These are phyloP conservation scores for Lepidium campestre DNA, from an alignment of 441 rosid species.

Conservation along the genomic window DNA sequence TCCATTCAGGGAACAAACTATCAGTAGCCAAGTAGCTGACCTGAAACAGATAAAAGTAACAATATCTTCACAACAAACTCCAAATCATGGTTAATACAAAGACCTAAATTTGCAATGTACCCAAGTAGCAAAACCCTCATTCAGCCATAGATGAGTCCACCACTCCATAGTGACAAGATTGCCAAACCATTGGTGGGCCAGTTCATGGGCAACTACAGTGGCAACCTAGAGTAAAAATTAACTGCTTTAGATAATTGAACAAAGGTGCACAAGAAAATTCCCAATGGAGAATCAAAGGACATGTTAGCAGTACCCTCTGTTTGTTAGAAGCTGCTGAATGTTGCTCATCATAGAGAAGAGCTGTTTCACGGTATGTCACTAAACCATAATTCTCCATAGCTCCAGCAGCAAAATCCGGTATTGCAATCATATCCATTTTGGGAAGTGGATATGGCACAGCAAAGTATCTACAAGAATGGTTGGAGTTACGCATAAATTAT, in stretches of 20 bases:
- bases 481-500: not conserved
- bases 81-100: not conserved
- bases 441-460: conserved; percentile 85
- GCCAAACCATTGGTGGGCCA: conserved; percentile 99
- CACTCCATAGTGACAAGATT: conserved; percentile 99
- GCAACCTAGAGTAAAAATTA: conserved; percentile 54
- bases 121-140: conserved; percentile 99
- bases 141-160: conserved; percentile 98
- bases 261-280: not conserved
- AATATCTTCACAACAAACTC: conserved; percentile 3
- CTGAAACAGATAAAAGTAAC: conserved; percentile 38
- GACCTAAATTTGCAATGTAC: conserved; percentile 34
- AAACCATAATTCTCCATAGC: conserved; percentile 99
- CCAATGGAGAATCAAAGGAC: not conserved
- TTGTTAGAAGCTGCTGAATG: conserved; percentile 96
- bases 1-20: conserved; percentile 92
- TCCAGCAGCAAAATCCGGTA: conserved; percentile 96
- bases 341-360: conserved; percentile 80
- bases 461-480: conserved; percentile 57
- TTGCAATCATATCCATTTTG: conserved; percentile 91
- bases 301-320: conserved; percentile 57
- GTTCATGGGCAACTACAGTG: conserved; percentile 91
- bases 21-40: conserved; percentile 93
- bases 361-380: conserved; percentile 89
- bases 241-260: not conserved